Base-by-base conservation (phyloP, 2,329 filamentous ascomycete genomes). In the Penicillium sp. region DNA sequence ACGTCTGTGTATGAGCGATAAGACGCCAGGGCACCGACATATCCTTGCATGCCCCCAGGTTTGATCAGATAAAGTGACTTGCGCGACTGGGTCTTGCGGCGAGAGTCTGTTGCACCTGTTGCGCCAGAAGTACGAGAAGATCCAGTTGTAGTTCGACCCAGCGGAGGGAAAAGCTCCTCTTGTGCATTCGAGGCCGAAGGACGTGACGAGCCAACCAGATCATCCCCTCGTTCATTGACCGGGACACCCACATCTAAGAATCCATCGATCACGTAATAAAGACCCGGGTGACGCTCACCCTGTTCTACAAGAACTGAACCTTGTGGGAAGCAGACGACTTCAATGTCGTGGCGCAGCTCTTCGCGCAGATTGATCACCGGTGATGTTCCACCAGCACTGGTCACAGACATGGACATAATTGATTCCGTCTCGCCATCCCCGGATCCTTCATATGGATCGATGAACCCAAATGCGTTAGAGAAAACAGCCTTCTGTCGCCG, bases 211-310 rank as follows among this genome's bases (percentile, higher is more conserved):
- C 73, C 71, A 15, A 76, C 69, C 12, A 75, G 64, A 45, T 77
- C 73, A 29, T 74, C 71, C 7, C 62, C 77, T 44, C 84, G 81
- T n/a, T 89, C 85, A 40, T 87, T 85, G 0, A 85, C 79, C 1
- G 90, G 87, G n/a, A 95, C 88, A 58, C 91, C 92, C 42, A 97
- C 92, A 67, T 99, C 94, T 33, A 99, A 78, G 66, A 99, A 99
- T 0, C 94, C 94, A 71, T 99, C 94, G 48, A 99, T 89, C 3
- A 99, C 93, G 73, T 99, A 99, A 76, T 99, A 99, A 0, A 99
- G 73, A 0, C 94, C 94, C 0, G 94, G 94, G 64, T 95, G 96
- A n/a, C 94, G 85, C 72, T 99, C 94, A 9, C 94, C 93, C 75
- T 97, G 92, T 68, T 99, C 94, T 0, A 99, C 92, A 15, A 99